A percentile compares a stretch with the other conserved stretches of the same genome.
Conservation (phyloP, 2,329 filamentous ascomycete genomes). For the Colletotrichum tropicicola region DNA sequence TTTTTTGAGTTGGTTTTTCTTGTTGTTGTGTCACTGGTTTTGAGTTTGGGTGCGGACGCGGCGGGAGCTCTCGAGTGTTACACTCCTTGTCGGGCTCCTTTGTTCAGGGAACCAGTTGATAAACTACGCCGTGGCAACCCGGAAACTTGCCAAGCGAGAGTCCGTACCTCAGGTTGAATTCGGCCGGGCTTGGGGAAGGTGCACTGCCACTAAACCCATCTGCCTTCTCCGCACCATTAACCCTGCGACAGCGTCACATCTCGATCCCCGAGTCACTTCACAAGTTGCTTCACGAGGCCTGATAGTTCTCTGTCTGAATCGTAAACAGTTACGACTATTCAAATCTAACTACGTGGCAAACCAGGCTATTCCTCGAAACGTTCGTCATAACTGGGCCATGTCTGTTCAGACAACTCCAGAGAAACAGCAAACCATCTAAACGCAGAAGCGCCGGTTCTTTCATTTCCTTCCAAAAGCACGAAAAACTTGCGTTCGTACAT, state of each 20-base stretch:
- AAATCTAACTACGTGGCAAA: constrained; percentile 21
- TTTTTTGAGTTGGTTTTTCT: background rate
- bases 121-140: background rate
- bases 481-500: constrained; percentile 25
- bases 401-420: background rate
- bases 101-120: constrained; percentile 2
- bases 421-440: constrained; percentile 8
- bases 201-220: constrained; percentile 17
- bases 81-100: background rate
- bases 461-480: constrained; percentile 23
- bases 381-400: constrained; percentile 5
- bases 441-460: background rate
- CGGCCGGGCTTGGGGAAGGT: background rate
- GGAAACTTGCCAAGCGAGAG: background rate
- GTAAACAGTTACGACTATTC: constrained; percentile 27
- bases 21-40: background rate
- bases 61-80: background rate
- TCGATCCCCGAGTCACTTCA: background rate
- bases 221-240: constrained; percentile 25
- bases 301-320: background rate
- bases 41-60: background rate
- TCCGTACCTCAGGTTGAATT: background rate
- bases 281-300: background rate
- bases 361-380: constrained; percentile 14
- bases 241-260: constrained; percentile 12